These are phyloP conservation scores for Madurella mycetomatis DNA, from an alignment of 2,329 filamentous ascomycete species.

Conservation along the genomic window DNA sequence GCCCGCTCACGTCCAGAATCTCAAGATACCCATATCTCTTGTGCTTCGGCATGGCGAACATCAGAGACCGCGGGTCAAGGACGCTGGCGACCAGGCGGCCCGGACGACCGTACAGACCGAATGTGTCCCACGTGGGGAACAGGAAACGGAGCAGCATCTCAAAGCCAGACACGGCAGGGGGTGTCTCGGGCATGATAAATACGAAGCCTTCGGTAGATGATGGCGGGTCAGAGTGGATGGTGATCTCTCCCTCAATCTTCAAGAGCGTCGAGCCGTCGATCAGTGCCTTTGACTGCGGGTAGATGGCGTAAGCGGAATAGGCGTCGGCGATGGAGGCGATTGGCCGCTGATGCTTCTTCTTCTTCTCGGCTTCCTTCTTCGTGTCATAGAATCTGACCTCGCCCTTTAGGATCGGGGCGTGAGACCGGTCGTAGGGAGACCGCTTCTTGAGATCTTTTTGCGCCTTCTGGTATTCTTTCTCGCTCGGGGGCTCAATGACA, in stretches of 20 bases:
- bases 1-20: slow-evolving; percentile 72
- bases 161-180: slow-evolving; percentile 87
- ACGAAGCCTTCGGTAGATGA: slow-evolving; percentile 87
- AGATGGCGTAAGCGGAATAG: slow-evolving; percentile 90
- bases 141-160: slow-evolving; percentile 92
- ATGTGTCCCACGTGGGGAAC: slow-evolving; percentile 91
- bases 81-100: slow-evolving; percentile 81
- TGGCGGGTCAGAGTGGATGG: slow-evolving; percentile 74
- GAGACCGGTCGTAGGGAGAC: slow-evolving; percentile 74
- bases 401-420: slow-evolving; percentile 67
- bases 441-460: slow-evolving; percentile 80
- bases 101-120: slow-evolving; percentile 85
- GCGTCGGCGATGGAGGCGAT: slow-evolving; percentile 90
- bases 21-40: slow-evolving; percentile 88
- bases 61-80: slow-evolving; percentile 80
- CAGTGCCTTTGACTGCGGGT: slow-evolving; percentile 87
- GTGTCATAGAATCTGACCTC: slow-evolving; percentile 94
- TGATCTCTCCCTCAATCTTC: slow-evolving; percentile 89
- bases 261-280: slow-evolving; percentile 92
- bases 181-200: slow-evolving; percentile 94
- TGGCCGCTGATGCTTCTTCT: slow-evolving; percentile 75
- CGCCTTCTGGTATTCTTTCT: slow-evolving; percentile 82
- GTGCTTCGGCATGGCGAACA: slow-evolving; percentile 96
- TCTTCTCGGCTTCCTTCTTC: slow-evolving; percentile 69
- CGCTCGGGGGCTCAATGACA: slow-evolving; percentile 85